phyloP scores from a whole-genome alignment of 495 filamentous ascomycete genomes.

The Trichoderma orchidacearum region DNA sequence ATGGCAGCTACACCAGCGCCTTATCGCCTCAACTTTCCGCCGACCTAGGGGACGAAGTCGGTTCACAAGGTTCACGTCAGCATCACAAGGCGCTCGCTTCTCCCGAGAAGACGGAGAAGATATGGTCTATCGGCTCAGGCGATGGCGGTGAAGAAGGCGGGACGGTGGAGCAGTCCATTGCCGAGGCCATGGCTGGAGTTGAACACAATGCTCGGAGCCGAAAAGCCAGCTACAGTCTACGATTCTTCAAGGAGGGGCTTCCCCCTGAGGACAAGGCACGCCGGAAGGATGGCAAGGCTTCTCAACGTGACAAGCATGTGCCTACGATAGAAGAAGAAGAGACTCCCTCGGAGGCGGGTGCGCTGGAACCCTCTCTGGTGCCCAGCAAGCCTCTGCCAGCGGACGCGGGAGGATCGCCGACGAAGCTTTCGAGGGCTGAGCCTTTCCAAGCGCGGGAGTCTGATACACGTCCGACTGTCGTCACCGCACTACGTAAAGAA shows the following conservation, averaged over 20 bases:
- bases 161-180: slow-evolving; percentile 69
- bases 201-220: slow-evolving; percentile 77
- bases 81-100: slow-evolving; percentile 22
- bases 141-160: slow-evolving; percentile 28
- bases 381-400: neutral
- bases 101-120: slow-evolving; percentile 39
- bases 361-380: slow-evolving; percentile 7
- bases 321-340: slow-evolving; percentile 11
- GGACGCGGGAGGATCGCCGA: neutral
- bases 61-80: slow-evolving; percentile 12
- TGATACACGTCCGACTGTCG: neutral
- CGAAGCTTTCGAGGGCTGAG: neutral
- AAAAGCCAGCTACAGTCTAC: slow-evolving; percentile 84
- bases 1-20: slow-evolving; percentile 6
- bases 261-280: slow-evolving; percentile 34
- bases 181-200: slow-evolving; percentile 60
- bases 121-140: slow-evolving; percentile 39
- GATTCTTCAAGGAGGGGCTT: slow-evolving; percentile 85
- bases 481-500: neutral
- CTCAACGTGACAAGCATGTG: neutral
- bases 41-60: neutral
- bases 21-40: slow-evolving; percentile 1
- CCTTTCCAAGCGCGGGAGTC: neutral
- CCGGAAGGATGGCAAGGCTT: neutral
- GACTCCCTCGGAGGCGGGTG: slow-evolving; percentile 3